Conservation (phyloP, 163 green algal species). For the Chloromonas sp. region DNA sequence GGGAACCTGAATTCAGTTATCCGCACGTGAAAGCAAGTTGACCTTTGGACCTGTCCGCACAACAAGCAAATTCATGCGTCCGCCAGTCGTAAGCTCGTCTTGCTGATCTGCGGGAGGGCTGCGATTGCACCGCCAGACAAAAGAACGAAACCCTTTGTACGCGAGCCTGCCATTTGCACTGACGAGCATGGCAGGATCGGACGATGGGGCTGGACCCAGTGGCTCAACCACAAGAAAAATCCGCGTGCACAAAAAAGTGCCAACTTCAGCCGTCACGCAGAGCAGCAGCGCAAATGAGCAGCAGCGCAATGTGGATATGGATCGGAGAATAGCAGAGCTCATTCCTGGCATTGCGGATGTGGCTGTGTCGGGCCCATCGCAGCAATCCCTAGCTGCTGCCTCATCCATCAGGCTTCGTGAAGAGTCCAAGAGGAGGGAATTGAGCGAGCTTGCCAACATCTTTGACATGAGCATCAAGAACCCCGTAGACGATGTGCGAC, state of each 20-base stretch:
- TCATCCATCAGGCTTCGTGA: background rate
- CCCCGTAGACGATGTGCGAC: constrained; percentile 20
- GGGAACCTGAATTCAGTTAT: no score
- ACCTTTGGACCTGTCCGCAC: no score
- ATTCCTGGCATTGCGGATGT: constrained; percentile 19
- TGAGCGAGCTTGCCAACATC: constrained; percentile 33
- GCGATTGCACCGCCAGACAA: no score
- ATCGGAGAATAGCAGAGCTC: constrained; percentile 13
- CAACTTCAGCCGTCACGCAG: background rate
- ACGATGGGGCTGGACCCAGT: background rate
- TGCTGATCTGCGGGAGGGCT: no score
- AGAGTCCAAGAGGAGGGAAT: background rate
- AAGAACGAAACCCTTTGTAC: no score
- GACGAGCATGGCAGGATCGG: background rate
- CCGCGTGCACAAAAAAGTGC: background rate
- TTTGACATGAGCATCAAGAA: constrained; percentile 40
- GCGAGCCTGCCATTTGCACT: no score
- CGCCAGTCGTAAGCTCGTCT: no score
- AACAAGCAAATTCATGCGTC: no score
- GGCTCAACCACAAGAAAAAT: background rate
- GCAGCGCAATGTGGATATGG: background rate
- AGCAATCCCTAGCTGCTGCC: background rate
- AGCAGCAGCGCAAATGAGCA: background rate
- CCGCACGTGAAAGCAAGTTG: no score
- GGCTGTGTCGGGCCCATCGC: background rate